Base-by-base conservation (phyloP, 1,284 basidiomycete genomes). In the Malassezia psittaci region DNA sequence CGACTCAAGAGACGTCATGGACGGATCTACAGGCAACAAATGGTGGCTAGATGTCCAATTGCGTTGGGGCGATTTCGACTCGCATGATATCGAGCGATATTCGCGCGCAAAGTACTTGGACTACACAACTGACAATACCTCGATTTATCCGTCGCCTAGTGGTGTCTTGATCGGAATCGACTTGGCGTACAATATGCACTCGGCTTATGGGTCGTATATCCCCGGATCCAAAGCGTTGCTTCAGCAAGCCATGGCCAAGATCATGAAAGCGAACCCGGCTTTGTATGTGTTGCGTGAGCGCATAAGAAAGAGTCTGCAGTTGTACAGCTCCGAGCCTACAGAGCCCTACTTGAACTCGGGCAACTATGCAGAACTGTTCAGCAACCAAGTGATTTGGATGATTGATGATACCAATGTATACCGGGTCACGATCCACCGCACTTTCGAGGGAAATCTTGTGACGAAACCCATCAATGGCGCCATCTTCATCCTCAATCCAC, bases 361-460 rank as follows among this genome's bases (percentile, higher is more conserved):
- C 81, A 96, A 96, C 77, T 91, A 96, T 76, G 93, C 90, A 4
- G 91, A 96, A 77, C 77, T 96, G 45, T 96, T 96, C 81, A 91
- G 88, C n/a, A 98, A 98, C 78, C 93, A 96, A 77, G 93, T 98
- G 76, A 96, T 98, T 65, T 99, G 93, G 94, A 96, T 98, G 74
- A 91, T 98, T 63, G 94, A 99, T 74, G 94, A 99, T 75, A 98
- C 94, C 43, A 96, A 98, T 68, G 94, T 98, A 24, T 98, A 99
- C 78, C 90, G 94, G 66, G 94, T 99, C 54, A 98, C 93, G 8
- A 98, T 99, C 72, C 94, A 98, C 81, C 96, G 96, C 80, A 98
- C 93, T 7, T 98, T 99, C 76, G 94, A 98, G 79, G 94, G 91
- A 74, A 99, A 98, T 77, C 83, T 96, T 82, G 98, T 94, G 16